Conservation (phyloP, 2,329 filamentous ascomycete species). For the Neoscytalidium dimidiatum region DNA sequence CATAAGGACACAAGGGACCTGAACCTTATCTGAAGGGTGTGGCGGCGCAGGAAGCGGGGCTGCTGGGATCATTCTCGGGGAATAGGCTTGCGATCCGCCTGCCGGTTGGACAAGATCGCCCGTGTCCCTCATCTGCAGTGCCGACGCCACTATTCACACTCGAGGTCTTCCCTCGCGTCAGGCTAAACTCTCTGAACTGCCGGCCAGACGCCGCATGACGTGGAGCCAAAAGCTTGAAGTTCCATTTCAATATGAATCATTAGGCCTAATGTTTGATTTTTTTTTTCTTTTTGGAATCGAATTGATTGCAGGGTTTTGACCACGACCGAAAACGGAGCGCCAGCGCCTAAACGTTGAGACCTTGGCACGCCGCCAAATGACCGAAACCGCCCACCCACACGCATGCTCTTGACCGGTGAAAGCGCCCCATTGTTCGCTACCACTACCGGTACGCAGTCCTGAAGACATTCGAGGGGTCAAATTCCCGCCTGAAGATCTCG, state of each 20-base stretch:
- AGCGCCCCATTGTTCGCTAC: neutral
- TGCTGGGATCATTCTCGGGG: slow-evolving; percentile 5
- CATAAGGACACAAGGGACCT: neutral
- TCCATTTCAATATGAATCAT: slow-evolving; percentile 1
- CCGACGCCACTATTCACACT: slow-evolving; percentile 15
- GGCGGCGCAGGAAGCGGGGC: slow-evolving; percentile 6
- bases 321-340: slow-evolving; percentile 11
- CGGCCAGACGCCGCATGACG: slow-evolving; percentile 9
- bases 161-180: slow-evolving; percentile 4
- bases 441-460: slow-evolving; percentile 33
- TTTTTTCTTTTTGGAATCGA: neutral
- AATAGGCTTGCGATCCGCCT: slow-evolving; percentile 16
- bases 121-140: slow-evolving; percentile 2
- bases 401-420: neutral
- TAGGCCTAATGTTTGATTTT: neutral
- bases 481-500: slow-evolving; percentile 43
- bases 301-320: slow-evolving; percentile 3
- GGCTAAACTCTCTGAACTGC: slow-evolving; percentile 3
- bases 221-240: slow-evolving; percentile 15
- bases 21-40: slow-evolving; percentile 12
- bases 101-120: slow-evolving; percentile 13
- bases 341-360: slow-evolving; percentile 10
- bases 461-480: slow-evolving; percentile 41
- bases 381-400: neutral
- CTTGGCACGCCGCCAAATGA: slow-evolving; percentile 4